Conservation (phyloP, 73 alveolate genomes). For the Effrenium voratum region DNA sequence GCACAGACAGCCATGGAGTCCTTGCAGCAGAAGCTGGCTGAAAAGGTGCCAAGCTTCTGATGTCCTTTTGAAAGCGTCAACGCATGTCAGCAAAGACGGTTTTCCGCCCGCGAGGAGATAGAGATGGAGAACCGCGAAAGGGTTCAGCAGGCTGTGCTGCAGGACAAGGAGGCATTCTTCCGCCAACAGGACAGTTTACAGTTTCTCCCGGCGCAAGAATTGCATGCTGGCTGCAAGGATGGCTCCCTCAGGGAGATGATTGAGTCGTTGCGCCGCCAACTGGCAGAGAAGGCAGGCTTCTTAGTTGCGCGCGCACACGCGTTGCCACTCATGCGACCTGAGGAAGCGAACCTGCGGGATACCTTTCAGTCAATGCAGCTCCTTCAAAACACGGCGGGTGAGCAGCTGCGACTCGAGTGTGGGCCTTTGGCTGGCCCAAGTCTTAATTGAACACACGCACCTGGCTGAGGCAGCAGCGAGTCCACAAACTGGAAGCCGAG, state of each 20-base stretch:
- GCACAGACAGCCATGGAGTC: not conserved
- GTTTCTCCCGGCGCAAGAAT: not conserved
- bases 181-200: not conserved
- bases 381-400: conserved; percentile 30
- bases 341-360: conserved; percentile 47
- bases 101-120: not conserved
- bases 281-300: not conserved
- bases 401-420: conserved; percentile 38
- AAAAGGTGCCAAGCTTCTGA: not conserved
- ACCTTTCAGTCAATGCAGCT: conserved; percentile 43
- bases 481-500: conserved; percentile 31
- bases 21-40: not conserved
- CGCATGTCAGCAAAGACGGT: not conserved
- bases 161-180: not conserved
- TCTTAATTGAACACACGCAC: not conserved
- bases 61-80: not conserved
- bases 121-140: not conserved
- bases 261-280: conserved; percentile 10
- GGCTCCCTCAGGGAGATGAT: not conserved
- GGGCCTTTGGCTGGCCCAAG: not conserved
- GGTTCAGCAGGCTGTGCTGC: not conserved
- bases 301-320: not conserved
- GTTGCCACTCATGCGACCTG: not conserved
- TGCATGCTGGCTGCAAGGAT: not conserved
- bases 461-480: conserved; percentile 43